Evolutionary conservation across 768 basidiomycete genomes (phyloP), one percentile per base, ranked within the genome.

Genomic region (Suillus placidus): DNA sequence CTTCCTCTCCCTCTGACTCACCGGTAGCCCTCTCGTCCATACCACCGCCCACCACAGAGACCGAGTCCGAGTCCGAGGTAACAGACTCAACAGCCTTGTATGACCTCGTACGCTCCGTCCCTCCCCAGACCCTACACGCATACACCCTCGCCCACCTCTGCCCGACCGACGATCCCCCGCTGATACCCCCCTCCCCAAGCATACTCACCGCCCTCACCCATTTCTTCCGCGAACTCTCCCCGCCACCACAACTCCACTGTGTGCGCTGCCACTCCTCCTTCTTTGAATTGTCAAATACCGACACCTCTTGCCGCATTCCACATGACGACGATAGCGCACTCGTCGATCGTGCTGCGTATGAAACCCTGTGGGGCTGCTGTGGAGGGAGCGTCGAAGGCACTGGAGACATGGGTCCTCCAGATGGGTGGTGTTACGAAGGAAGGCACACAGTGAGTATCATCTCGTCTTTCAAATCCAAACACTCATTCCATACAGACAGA

Each of bases 341-440:
- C 63, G 90, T 93, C 3, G 88, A 89, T 71, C 83, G 88, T 38
- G 81, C 89, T 12, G 78, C 81, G 4, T 81, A 82, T 65, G 83
- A 85, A 73, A 85, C 92, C 0, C 78, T 88, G 2, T 94, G 87
- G 85, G 86, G 84, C 3, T 94, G 92, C 77, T 94, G 92, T 74
- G 89, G 85, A 9, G 81, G 83, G 71, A 88, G 85, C 0, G 88
- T 87, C 7, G 88, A 91, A 32, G 92, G 92, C 0, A 87, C 89
- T 68, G 92, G 92, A 1, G 89, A 91, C 67, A 89, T 89, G 79
- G 92, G 92, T 0, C 92, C 92, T 1, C 92, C 92, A 1, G 90
- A 92, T 72, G 92, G 92, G 1, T 94, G 91, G 91, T 94, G 92
- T 71, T 93, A 92, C 70, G 91, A 93, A 74, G 92, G 92, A 4